Evolutionary conservation across 768 basidiomycete genomes (phyloP), one percentile per base, ranked within the genome.

Genomic region (Sistotremastrum niveocremeum): DNA sequence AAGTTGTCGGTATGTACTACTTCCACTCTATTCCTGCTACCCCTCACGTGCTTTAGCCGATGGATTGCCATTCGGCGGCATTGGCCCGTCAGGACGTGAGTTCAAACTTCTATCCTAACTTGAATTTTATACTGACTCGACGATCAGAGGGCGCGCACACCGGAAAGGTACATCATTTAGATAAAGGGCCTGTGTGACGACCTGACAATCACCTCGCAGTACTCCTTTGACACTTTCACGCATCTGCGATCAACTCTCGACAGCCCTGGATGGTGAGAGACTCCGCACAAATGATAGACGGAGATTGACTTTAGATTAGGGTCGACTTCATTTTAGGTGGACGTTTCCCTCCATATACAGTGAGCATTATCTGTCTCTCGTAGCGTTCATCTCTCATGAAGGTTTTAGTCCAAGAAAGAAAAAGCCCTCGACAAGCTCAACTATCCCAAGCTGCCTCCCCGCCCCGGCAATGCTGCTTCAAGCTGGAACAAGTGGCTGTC

Each of bases 221-320:
- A 46, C 36, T 53, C 54, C 4, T 59, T 59, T 47, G 52, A 58
- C 44, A 51, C 52, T n/a, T 59, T 59, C 49, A 54, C 56, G 8
- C 57, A 59, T 48, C 34, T 49, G 7, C 44, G 53, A 30, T 43
- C 46, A 4, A 35, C 43, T 5, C 45, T 55, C 9, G 40, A 49
- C 12, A 44, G 42, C 32, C 43, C 53, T 10, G 41, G 32, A 4
- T 51, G 43, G 44, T 52, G 44, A 20, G 37, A 42, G 11, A 6
- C n/a, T 43, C 32, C 31, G 20, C n/a, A 35, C 34, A 11, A 11
- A 32, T 12, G 20, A 6, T 28, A 28, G 9, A 4, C 33, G 30
- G 35, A 11, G 32, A 6, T 40, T 39, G 43, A n/a, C 46, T 43
- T 34, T 49, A 20, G 20, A 5, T 37, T 20, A 51, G 57, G 44